These are phyloP conservation scores for Debaryomyces prosopidis DNA, from an alignment of 805 yeast genomes.

Conservation along the genomic window DNA sequence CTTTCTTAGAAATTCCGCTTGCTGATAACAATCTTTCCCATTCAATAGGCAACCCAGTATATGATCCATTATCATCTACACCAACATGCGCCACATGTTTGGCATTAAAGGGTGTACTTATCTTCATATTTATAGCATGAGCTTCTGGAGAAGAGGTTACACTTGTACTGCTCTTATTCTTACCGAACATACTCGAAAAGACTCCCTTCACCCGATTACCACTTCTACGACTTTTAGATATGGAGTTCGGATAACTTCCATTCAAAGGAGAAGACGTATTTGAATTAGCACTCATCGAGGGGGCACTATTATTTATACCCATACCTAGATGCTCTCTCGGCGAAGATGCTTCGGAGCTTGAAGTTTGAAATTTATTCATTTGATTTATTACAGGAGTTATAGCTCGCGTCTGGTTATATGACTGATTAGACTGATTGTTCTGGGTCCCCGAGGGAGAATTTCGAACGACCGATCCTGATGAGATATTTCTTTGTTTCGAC, in stretches of 20 bases:
- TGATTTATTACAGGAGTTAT: conserved; percentile 7
- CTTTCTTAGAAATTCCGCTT: conserved; percentile 84
- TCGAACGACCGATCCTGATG: conserved; percentile 23
- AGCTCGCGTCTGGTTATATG: conserved; percentile 9
- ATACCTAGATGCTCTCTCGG: conserved; percentile 27
- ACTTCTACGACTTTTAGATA: conserved; percentile 33
- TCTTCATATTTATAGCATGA: conserved; percentile 47
- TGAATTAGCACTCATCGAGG: conserved; percentile 12
- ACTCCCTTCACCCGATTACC: conserved; percentile 60
- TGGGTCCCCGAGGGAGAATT: conserved; percentile 21
- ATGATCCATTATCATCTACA: conserved; percentile 82
- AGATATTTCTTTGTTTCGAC: conserved; percentile 9
- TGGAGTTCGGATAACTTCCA: conserved; percentile 5
- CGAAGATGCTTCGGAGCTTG: conserved; percentile 17
- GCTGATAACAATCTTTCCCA: conserved; percentile 86
- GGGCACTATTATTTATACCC: conserved; percentile 9
- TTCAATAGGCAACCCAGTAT: conserved; percentile 88
- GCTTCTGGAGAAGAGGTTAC: conserved; percentile 11
- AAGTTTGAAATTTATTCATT: conserved; percentile 1
- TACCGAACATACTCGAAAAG: conserved; percentile 52
- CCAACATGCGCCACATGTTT: conserved; percentile 94
- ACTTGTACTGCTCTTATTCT: conserved; percentile 18
- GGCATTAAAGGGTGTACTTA: conserved; percentile 90
- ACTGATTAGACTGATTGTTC: conserved; percentile 6
- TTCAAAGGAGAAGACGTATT: conserved; percentile 15